Evolutionary conservation across 352 stramenopile genomes (phyloP), one percentile per base, ranked within the genome.

Genomic region (Pythium sp.): DNA sequence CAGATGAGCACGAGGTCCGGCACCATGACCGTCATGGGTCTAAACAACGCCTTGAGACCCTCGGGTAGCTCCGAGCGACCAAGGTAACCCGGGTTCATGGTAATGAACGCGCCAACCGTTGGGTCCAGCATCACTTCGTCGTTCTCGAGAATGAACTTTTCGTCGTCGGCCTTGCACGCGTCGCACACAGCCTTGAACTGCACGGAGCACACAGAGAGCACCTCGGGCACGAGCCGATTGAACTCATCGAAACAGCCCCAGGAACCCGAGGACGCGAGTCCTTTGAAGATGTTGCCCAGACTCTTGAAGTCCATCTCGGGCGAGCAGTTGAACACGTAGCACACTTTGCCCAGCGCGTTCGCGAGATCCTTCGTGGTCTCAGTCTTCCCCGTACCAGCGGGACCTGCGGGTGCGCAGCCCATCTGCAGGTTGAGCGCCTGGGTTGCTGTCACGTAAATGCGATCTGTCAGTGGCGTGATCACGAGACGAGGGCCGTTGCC

Each of bases 211-310:
- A 98, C 94, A 0, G 87, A 96, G 15, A 98, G 69, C 63, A 98
- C 94, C 62, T 98, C 94, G 7, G 95, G 95, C 11, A 98, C 91
- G 7, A 99, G 78, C 0, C 96, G 88, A 69, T 99, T 98, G 74
- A 99, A 98, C 72, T 98, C 95, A 66, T 99, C 95, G 65, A 99
- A 98, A 76, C 95, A 98, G 11, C 95, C 95, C 96, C 96, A 99
- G 0, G 96, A 97, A 9, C 96, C 96, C 0, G 89, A 97, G 1
- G 92, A 98, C 7, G 94, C 95, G 6, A 98, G 74, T 2, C 95
- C 95, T 75, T 98, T 99, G 80, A 99, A 99, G 43, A 99, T 98
- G 68, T 98, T 98, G n/a, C 95, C 96, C 0, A 99, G 75, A 70
- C 91, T 95, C 72, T 97, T 92, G 78, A 97, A 98, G 71, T 99